Conservation (phyloP, 176 grass and related monocot species). For the Juncus effusus region DNA sequence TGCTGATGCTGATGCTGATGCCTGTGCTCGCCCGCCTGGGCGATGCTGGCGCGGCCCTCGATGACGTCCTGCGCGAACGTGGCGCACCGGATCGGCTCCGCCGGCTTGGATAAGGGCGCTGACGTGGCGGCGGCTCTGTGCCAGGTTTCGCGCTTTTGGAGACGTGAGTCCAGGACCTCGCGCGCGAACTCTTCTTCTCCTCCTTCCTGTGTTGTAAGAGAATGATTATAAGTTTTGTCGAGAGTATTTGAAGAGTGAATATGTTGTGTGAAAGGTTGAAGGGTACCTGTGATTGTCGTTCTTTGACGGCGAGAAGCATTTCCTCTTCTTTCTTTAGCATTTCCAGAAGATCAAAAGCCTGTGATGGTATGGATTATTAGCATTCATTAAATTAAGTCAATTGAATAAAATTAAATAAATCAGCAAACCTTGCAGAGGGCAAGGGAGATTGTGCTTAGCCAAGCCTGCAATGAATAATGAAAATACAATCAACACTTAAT, state of each 20-base stretch:
- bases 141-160: conserved; percentile 68
- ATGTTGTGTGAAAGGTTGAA: background rate
- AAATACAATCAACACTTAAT: background rate
- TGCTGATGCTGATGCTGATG: conserved; percentile 28
- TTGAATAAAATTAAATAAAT: background rate
- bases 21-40: conserved; percentile 84
- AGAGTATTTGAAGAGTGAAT: background rate
- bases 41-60: conserved; percentile 81
- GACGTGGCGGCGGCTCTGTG: conserved; percentile 63
- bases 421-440: conserved; percentile 71
- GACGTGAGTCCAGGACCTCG: conserved; percentile 77
- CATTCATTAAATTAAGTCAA: too few relatives aligned
- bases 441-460: conserved; percentile 60
- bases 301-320: conserved; percentile 79
- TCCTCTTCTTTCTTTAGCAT: conserved; percentile 91
- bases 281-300: conserved; percentile 61
- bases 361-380: background rate
- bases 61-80: conserved; percentile 96
- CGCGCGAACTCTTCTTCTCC: conserved; percentile 68
- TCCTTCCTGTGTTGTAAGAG: too few relatives aligned
- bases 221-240: background rate
- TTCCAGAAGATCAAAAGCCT: conserved; percentile 89
- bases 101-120: conserved; percentile 60
- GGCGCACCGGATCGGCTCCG: conserved; percentile 87
- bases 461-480: conserved; percentile 51